Base-by-base conservation (phyloP, 768 basidiomycete species). In the Rhodotorula kratochvilovae region DNA sequence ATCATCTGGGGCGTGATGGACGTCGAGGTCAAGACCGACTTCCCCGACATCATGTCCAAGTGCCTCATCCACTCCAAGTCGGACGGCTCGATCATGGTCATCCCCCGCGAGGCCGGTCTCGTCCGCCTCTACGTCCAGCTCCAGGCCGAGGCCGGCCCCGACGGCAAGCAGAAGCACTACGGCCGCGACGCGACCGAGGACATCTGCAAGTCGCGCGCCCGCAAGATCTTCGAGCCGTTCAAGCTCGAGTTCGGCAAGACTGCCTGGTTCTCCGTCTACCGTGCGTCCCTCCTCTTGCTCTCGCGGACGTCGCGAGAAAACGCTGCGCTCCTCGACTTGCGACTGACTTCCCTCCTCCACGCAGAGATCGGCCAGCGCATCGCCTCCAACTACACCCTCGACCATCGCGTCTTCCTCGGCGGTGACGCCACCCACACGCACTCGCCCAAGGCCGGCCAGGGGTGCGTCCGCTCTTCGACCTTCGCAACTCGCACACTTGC, bases 41-140 rank as follows among this genome's bases (percentile, higher is more conserved):
- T 90, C 74, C 90, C 90, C 0, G 89, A 90, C 78, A 86, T 89
- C 71, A 70, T 70, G 71, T 56, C 54, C 29, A 74, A 75, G 74
- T 81, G 82, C 62, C 84, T 81, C 0, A 85, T 91, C 42, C 89
- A 90, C 79, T 90, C 89, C 0, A 82, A 82, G 58, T 83, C 85
- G 60, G 87, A 64, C 35, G 78, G 78, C 21, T 74, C 71, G 0
- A 87, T 87, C 74, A 88, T 90, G 86, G 78, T 89, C 57, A 89
- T 90, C 63, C 90, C 90, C 0, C 84, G 90, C 50, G 79, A 79
- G 67, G 45, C 25, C 45, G 61, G n/a, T 59, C 69, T 75, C 54
- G 62, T 66, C 23, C 74, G 76, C 27, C 74, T 78, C 46, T 78
- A 78, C 70, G 77, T 78, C 27, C 77, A 78, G 63, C 74, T 73